Conservation (phyloP, 805 yeast genomes). For the Priceomyces castillae region DNA sequence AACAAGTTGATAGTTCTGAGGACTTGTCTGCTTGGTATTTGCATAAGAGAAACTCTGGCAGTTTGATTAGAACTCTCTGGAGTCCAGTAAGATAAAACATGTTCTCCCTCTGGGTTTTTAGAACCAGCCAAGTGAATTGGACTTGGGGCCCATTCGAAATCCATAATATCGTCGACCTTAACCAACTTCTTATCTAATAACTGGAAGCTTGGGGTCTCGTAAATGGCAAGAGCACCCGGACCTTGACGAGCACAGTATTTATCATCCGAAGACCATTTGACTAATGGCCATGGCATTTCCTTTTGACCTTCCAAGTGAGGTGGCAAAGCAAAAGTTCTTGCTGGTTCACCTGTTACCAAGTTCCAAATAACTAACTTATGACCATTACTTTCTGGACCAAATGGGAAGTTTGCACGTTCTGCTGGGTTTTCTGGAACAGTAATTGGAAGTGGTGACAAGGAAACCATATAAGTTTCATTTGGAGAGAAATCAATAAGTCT, state of each 20-base stretch:
- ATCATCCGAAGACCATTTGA: slow-evolving; percentile 94
- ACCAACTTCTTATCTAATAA: slow-evolving; percentile 83
- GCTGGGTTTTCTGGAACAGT: slow-evolving; percentile 59
- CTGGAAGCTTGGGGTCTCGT: slow-evolving; percentile 75
- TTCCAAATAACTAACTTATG: slow-evolving; percentile 95
- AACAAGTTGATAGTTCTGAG: slow-evolving; percentile 90
- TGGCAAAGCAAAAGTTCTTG: slow-evolving; percentile 87
- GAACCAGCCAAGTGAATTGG: slow-evolving; percentile 65
- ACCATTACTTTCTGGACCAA: slow-evolving; percentile 84
- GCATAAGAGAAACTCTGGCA: slow-evolving; percentile 89
- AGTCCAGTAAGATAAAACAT: slow-evolving; percentile 89
- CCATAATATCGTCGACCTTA: slow-evolving; percentile 79
- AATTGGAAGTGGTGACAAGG: slow-evolving; percentile 86
- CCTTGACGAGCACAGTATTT: slow-evolving; percentile 93
- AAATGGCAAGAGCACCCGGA: slow-evolving; percentile 87
- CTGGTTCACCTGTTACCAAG: slow-evolving; percentile 73
- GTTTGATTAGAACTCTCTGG: slow-evolving; percentile 92
- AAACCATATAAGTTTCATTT: slow-evolving; percentile 82
- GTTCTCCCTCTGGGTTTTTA: slow-evolving; percentile 53
- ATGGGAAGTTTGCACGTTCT: slow-evolving; percentile 70
- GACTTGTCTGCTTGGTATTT: slow-evolving; percentile 77
- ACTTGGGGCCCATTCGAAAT: slow-evolving; percentile 94
- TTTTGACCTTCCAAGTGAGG: slow-evolving; percentile 64
- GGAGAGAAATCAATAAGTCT: slow-evolving; percentile 91
- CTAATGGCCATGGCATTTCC: slow-evolving; percentile 90